These are phyloP conservation scores for Phytophthora tentaculata DNA, from an alignment of 352 stramenopile genomes.

Conservation along the genomic window DNA sequence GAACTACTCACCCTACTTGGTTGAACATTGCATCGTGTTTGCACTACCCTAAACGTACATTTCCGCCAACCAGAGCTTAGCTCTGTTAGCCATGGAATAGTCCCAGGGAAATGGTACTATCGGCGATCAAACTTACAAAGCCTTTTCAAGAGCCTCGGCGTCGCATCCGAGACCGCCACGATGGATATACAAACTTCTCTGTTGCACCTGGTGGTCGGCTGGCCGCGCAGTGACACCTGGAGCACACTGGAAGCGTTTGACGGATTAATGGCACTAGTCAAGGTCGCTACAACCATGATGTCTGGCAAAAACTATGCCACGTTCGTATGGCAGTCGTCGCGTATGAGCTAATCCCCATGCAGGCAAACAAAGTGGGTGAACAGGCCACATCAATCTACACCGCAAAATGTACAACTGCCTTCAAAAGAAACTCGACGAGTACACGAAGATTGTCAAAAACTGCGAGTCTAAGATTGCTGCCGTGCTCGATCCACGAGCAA, in stretches of 20 bases:
- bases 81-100: neutral
- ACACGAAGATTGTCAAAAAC: neutral
- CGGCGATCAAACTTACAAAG: neutral
- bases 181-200: slow-evolving; percentile 7
- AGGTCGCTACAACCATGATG: too few relatives aligned
- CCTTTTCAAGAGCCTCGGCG: neutral
- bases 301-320: too few relatives aligned
- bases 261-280: slow-evolving; percentile 18
- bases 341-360: slow-evolving; percentile 1
- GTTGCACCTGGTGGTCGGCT: slow-evolving; percentile 11
- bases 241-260: slow-evolving; percentile 5
- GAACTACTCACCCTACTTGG: neutral
- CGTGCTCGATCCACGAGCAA: too few relatives aligned
- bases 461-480: slow-evolving; percentile 3
- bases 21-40: slow-evolving; percentile 3
- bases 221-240: neutral
- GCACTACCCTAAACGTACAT: too few relatives aligned
- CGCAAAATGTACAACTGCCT: too few relatives aligned
- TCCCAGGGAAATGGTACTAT: neutral
- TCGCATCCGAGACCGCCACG: slow-evolving; percentile 9
- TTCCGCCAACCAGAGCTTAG: neutral
- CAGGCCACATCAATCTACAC: neutral
- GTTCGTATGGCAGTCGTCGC: slow-evolving; percentile 16
- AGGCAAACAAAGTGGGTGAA: neutral
- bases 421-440: neutral